Conservation (phyloP, 345 rosid genomes). For the Citrus glauca region DNA sequence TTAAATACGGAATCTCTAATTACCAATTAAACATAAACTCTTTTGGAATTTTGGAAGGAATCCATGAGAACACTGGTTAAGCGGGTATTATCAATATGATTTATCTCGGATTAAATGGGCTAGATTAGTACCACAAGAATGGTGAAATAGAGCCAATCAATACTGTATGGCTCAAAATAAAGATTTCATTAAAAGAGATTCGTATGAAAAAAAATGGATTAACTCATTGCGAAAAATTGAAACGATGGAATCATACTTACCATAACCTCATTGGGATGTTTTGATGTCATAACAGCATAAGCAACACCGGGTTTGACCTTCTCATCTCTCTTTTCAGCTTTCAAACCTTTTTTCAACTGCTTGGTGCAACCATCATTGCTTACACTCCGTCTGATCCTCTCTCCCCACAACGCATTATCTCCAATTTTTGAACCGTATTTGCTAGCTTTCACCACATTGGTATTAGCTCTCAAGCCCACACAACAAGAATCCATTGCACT, state of each 20-base stretch:
- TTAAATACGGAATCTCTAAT: no score
- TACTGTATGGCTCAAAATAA: no score
- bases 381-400: conserved; percentile 47
- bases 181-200: no score
- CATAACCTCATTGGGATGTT: conserved; percentile 49
- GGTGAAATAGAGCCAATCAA: no score
- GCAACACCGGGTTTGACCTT: conserved; percentile 51
- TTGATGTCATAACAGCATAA: conserved; percentile 64
- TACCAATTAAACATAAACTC: no score
- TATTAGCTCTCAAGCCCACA: conserved; percentile 37
- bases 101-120: no score
- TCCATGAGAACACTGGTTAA: no score
- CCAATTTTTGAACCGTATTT: conserved; percentile 30
- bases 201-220: no score
- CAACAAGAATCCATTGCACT: conserved; percentile 63
- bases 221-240: no score
- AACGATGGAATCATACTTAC: conserved; percentile 28
- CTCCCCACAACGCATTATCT: conserved; percentile 54
- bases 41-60: no score
- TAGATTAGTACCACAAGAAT: no score
- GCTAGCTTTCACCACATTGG: conserved; percentile 31
- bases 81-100: no score
- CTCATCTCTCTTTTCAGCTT: conserved; percentile 28
- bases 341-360: conserved; percentile 31
- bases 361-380: conserved; percentile 25